A percentile compares a stretch with the other conserved stretches of the same genome.
Conservation (phyloP, 208 protist species). For the Trichomonas vaginalis region DNA sequence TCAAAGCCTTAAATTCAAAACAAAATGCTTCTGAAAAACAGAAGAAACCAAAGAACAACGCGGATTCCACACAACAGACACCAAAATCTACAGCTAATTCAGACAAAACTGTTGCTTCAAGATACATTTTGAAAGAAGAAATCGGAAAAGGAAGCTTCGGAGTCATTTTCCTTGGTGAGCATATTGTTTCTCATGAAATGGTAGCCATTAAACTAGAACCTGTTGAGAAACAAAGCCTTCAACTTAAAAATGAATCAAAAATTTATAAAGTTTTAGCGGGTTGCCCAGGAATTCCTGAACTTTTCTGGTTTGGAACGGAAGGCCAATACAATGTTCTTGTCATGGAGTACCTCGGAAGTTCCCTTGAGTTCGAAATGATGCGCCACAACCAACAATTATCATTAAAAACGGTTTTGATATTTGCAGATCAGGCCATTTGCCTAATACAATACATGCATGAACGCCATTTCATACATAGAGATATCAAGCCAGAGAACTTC, state of each 20-base stretch:
- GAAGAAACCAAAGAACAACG: too few species aligned
- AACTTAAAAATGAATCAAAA: slow-evolving; percentile 87
- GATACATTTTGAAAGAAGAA: background rate
- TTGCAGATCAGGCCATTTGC: background rate
- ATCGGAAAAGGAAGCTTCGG: background rate
- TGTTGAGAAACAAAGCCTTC: slow-evolving; percentile 64
- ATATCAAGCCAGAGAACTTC: slow-evolving; percentile 93
- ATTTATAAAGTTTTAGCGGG: slow-evolving; percentile 54
- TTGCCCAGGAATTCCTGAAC: slow-evolving; percentile 68
- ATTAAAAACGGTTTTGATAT: background rate
- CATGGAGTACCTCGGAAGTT: slow-evolving; percentile 88
- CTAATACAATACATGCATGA: slow-evolving; percentile 66
- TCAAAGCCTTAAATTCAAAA: too few species aligned
- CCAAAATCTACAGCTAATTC: too few species aligned
- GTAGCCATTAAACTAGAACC: slow-evolving; percentile 64
- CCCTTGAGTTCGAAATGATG: slow-evolving; percentile 87
- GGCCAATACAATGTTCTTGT: slow-evolving; percentile 95
- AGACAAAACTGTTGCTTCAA: background rate
- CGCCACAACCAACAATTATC: slow-evolving; percentile 44
- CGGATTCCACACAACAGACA: too few species aligned
- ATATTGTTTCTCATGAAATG: slow-evolving; percentile 46
- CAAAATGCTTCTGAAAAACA: too few species aligned
- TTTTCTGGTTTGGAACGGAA: slow-evolving; percentile 78
- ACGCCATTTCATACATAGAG: slow-evolving; percentile 87
- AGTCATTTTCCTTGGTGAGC: background rate